phyloP scores from a whole-genome alignment of 805 yeast genomes.

The Candida easanensis region DNA sequence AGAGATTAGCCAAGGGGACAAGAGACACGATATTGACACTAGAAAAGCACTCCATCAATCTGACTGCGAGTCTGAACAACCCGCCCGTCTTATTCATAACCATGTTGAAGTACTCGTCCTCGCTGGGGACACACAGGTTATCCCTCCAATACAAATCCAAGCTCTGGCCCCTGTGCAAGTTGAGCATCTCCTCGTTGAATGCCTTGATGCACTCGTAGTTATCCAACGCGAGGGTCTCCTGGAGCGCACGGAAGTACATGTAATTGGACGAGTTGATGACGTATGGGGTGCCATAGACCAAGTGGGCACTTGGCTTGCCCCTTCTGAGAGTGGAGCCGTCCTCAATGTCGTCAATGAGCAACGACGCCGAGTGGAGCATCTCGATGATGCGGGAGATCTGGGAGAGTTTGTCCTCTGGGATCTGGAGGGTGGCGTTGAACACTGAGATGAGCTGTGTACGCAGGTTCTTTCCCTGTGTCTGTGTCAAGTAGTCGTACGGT shows the following conservation, averaged over 20 bases:
- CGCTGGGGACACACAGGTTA: constrained; percentile 51
- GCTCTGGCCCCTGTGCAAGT: constrained; percentile 88
- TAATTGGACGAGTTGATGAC: constrained; percentile 83
- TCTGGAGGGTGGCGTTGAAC: constrained; percentile 50
- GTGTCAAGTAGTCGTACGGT: constrained; percentile 24
- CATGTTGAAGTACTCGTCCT: constrained; percentile 70
- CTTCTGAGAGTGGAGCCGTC: constrained; percentile 70
- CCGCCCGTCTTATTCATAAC: constrained; percentile 91
- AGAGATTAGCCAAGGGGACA: constrained; percentile 62
- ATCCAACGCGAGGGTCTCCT: constrained; percentile 39
- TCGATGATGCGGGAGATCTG: constrained; percentile 49
- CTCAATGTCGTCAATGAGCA: constrained; percentile 85
- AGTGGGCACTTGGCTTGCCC: constrained; percentile 78
- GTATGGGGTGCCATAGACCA: constrained; percentile 70
- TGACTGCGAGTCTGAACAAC: constrained; percentile 69
- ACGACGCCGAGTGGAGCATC: constrained; percentile 61
- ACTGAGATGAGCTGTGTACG: constrained; percentile 40
- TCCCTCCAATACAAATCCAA: constrained; percentile 89
- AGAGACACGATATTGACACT: constrained; percentile 28
- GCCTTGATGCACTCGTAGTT: constrained; percentile 32
- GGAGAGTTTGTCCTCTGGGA: constrained; percentile 37
- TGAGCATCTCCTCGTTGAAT: constrained; percentile 70
- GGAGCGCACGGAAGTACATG: constrained; percentile 54
- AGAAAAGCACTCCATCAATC: constrained; percentile 48
- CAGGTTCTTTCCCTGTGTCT: constrained; percentile 26